phyloP scores from a whole-genome alignment of 306 rosid genomes.

The Delonix regia region DNA sequence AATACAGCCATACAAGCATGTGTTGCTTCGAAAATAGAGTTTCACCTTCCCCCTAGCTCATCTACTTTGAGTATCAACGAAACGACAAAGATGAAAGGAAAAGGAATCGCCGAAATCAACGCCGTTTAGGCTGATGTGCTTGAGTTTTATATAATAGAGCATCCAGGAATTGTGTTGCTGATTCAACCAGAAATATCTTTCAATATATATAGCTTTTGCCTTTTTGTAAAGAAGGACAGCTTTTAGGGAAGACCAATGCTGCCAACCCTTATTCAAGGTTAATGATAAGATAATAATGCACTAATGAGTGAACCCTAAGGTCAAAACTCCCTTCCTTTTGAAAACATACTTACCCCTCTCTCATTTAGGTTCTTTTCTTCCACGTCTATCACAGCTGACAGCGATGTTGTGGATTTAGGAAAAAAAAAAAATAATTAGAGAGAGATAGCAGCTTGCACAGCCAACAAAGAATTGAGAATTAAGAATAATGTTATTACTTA shows the following conservation, averaged over 20 bases:
- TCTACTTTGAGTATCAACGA: conserved; percentile 68
- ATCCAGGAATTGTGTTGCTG: conserved; percentile 30
- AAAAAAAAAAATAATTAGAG: neutral
- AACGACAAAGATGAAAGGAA: conserved; percentile 82
- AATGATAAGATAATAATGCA: conserved; percentile 48
- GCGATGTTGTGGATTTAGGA: neutral
- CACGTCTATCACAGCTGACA: neutral
- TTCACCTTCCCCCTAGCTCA: conserved; percentile 44
- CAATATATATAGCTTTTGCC: conserved; percentile 11
- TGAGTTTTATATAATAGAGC: neutral
- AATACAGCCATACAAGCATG: conserved; percentile 74
- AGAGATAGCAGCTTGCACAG: conserved; percentile 17
- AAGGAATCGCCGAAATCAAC: conserved; percentile 94
- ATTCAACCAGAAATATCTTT: conserved; percentile 24
- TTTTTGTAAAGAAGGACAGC: conserved; percentile 43
- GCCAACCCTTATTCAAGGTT: conserved; percentile 38
- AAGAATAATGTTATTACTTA: conserved; percentile 10
- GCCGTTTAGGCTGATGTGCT: conserved; percentile 95
- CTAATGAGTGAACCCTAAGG: conserved; percentile 43
- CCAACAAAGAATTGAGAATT: neutral
- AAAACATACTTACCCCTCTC: conserved; percentile 14
- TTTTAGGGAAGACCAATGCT: conserved; percentile 36
- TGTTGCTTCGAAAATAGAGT: conserved; percentile 78
- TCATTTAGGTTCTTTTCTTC: conserved; percentile 1
- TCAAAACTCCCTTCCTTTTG: conserved; percentile 41